Base-by-base conservation (phyloP, 2,329 filamentous ascomycete species). In the Cordyceps tenuipes region DNA sequence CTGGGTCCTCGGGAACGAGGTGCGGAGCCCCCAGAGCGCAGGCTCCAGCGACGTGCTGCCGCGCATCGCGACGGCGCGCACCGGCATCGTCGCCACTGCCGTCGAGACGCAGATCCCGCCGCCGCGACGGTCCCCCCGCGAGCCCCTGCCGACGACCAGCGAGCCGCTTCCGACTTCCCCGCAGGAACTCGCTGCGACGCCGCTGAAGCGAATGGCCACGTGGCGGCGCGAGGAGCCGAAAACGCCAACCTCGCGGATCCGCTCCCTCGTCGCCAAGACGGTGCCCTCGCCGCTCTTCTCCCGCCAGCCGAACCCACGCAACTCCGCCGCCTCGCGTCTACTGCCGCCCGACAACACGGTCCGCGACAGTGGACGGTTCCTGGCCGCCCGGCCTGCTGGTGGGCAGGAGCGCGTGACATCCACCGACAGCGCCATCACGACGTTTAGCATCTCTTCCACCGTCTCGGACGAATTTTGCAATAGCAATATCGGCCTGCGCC, bases 1-100 rank as follows among this genome's bases (percentile, higher is more conserved):
- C 65, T 83, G 81, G 81, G 73, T 80, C 17, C 71, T 82, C 8
- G 74, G 74, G 41, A 15, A 15, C 3, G 76, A 76, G 61, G 64
- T 71, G 5, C 26, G 10, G 48, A 69, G 69, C 41, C 66, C 19
- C 64, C 65, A 41, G 63, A 46, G 48, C 48, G 48, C 48, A 26
- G 48, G 26, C 15, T 21, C 44, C 13, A 66, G 53, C 48, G 26
- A 49, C 29, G 12, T 54, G 23, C 23, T 26, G 29, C 53, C 59
- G 39, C 46, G 52, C 29, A 51, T 61, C 19, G 54, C 26, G 12
- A 57, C 53, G 13, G 59, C 59, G 29, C 34, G 56, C 52, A 31
- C 52, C 19, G 34, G 23, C 19, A 49, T 53, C 6, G 31, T 62
- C 17, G 47, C 52, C 3, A 44, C 54, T 17, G 46, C 51, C 36